These are phyloP conservation scores for Dactylellina haptotyla DNA, from an alignment of 2,329 filamentous ascomycete genomes.

Conservation along the genomic window DNA sequence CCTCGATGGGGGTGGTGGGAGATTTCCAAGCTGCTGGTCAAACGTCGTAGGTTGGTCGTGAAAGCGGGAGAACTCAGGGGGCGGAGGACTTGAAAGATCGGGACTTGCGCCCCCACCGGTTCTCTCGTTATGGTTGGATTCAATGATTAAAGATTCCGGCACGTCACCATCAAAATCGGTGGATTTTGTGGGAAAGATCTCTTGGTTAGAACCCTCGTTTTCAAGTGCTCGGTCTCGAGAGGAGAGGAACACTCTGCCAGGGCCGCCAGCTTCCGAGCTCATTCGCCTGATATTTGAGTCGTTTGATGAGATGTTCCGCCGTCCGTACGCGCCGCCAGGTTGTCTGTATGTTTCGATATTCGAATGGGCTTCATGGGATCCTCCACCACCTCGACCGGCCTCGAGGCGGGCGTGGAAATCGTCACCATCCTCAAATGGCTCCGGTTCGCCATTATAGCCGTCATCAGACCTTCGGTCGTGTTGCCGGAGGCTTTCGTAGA, in stretches of 20 bases:
- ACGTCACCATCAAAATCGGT: slow-evolving; percentile 67
- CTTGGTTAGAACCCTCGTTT: not conserved
- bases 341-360: slow-evolving; percentile 32
- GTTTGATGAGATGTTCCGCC: slow-evolving; percentile 43
- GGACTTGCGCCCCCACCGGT: slow-evolving; percentile 55
- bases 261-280: slow-evolving; percentile 18
- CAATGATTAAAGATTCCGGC: slow-evolving; percentile 72
- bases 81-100: slow-evolving; percentile 37
- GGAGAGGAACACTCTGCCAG: slow-evolving; percentile 12
- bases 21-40: slow-evolving; percentile 65
- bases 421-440: slow-evolving; percentile 34
- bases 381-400: slow-evolving; percentile 23
- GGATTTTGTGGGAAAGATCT: not conserved
- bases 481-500: slow-evolving; percentile 58
- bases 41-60: slow-evolving; percentile 52
- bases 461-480: slow-evolving; percentile 56
- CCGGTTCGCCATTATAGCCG: slow-evolving; percentile 55
- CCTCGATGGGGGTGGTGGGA: slow-evolving; percentile 56
- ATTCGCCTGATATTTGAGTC: slow-evolving; percentile 5
- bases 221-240: not conserved
- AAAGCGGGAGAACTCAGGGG: slow-evolving; percentile 47
- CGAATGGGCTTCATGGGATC: slow-evolving; percentile 3
- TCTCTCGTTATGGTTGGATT: slow-evolving; percentile 61
- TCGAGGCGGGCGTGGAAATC: slow-evolving; percentile 32
- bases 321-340: slow-evolving; percentile 39